phyloP scores from a whole-genome alignment of 495 filamentous ascomycete species.

The Neurospora discreta region DNA sequence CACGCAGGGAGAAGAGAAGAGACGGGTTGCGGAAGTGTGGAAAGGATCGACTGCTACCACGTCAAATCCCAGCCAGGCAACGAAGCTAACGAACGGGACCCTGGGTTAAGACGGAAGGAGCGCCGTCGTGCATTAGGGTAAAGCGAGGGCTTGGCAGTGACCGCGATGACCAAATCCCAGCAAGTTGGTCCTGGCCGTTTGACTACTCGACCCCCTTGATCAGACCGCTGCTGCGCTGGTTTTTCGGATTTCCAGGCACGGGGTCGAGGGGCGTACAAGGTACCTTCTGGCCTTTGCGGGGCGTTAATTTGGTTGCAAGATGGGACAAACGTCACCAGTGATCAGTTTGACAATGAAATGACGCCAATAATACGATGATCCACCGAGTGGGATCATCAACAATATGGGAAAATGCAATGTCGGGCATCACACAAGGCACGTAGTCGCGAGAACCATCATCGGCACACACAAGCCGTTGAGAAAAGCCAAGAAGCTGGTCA shows the following conservation, averaged over 20 bases:
- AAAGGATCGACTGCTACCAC: neutral
- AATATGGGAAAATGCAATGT: neutral
- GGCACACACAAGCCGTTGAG: neutral
- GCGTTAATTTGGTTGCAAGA: neutral
- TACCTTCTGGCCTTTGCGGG: neutral
- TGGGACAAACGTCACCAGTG: neutral
- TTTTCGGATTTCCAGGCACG: neutral
- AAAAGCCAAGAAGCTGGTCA: neutral
- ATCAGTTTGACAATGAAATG: neutral
- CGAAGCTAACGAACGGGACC: neutral
- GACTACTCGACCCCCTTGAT: neutral
- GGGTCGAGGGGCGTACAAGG: neutral
- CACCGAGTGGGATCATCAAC: neutral
- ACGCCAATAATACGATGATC: neutral
- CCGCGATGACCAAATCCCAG: constrained; percentile 8
- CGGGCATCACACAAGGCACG: neutral
- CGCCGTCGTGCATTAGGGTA: neutral
- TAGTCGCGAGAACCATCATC: neutral
- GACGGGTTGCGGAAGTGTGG: neutral
- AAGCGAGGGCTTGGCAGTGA: neutral
- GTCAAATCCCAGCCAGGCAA: neutral
- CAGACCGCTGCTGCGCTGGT: neutral
- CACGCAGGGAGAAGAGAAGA: constrained; percentile 6
- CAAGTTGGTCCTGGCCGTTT: constrained; percentile 13
- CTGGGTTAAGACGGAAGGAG: neutral